Base-by-base conservation (phyloP, 75 land plant genomes). In the Picea sitchensis region DNA sequence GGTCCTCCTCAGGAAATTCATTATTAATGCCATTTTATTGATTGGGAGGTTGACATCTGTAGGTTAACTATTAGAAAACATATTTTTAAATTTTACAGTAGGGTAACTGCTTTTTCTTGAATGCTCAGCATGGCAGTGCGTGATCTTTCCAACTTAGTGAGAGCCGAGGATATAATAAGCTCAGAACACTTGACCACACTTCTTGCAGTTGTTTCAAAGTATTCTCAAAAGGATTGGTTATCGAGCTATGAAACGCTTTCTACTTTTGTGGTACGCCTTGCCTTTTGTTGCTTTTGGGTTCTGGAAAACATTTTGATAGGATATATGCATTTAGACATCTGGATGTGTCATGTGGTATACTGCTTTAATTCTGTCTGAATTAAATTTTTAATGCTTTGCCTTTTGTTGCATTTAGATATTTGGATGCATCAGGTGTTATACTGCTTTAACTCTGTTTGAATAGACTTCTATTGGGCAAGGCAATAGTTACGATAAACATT, bases 201-300 rank as follows among this genome's bases (percentile, higher is more conserved):
- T 21, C 86, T 96, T 81, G 98, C 95, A 14, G 83, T 95, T 79
- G 87, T 96, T 78, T 86, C 98, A 14, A 96, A 96, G 84, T 96
- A 92, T 82, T 96, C 98, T 58, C 92, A 96, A 79, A 96, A 96
- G 79, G 98, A 94, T 54, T 96, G 99, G 99, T 64, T 96, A 36
- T 75, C 91, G 31, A 91, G 86, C 86, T 96, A 96, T 83, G 99
- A 96, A 76, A 93, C 92, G 34, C 82, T 96, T 81, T 86, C 99
- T 68, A 79, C 65, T 67, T 96, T 88, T 91, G 99, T 96, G 92
- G 99, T 96, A 89, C 81, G 87, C 59, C 18, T 58, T 61, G 17
- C 34, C 23, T 34, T 14, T 21, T 65, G 17, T 56, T 67, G 26
- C 34, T 61, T 32, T 13, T 57, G 59, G 58, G 36, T 41, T 58